Conservation (phyloP, 192 early-diverging fungal genomes). For the Coemansia furcata region DNA sequence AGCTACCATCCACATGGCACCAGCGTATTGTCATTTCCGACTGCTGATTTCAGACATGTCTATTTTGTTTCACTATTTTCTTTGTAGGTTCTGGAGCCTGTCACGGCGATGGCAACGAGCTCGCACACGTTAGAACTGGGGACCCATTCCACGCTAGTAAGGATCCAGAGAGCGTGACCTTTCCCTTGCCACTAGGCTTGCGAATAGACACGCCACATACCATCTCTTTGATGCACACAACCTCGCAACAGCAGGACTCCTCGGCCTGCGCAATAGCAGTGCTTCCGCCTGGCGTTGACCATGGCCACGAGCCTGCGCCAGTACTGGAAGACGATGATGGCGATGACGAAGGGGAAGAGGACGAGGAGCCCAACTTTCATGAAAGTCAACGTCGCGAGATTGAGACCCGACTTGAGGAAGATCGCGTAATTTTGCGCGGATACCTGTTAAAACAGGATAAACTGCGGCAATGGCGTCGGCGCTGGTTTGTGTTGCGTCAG, state of each 20-base stretch:
- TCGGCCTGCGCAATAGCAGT: conserved; percentile 8
- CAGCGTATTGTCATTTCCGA: neutral
- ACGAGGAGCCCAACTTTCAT: conserved; percentile 51
- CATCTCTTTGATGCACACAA: neutral
- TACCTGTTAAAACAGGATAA: conserved; percentile 52
- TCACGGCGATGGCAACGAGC: neutral
- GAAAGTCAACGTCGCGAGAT: conserved; percentile 49
- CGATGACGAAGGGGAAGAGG: conserved; percentile 29
- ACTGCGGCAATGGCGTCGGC: conserved; percentile 52
- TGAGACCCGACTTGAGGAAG: conserved; percentile 30
- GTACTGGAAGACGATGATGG: conserved; percentile 7
- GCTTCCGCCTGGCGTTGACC: conserved; percentile 33
- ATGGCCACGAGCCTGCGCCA: conserved; percentile 31
- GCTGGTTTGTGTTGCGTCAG: conserved; percentile 54
- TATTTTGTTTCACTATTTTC: neutral
- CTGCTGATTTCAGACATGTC: conserved; percentile 1
- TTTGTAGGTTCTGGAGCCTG: conserved; percentile 1
- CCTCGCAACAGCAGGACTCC: conserved; percentile 5
- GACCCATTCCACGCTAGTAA: neutral
- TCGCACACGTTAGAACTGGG: neutral
- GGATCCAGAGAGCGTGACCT: neutral
- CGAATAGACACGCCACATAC: conserved; percentile 15
- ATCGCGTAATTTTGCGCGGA: conserved; percentile 45
- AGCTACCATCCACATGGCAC: neutral
- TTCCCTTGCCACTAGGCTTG: conserved; percentile 10